A percentile compares a stretch with the other conserved stretches of the same genome.
phyloP scores from a whole-genome alignment of 1,139 yeast species.

The Meyerozyma smithsonii region DNA sequence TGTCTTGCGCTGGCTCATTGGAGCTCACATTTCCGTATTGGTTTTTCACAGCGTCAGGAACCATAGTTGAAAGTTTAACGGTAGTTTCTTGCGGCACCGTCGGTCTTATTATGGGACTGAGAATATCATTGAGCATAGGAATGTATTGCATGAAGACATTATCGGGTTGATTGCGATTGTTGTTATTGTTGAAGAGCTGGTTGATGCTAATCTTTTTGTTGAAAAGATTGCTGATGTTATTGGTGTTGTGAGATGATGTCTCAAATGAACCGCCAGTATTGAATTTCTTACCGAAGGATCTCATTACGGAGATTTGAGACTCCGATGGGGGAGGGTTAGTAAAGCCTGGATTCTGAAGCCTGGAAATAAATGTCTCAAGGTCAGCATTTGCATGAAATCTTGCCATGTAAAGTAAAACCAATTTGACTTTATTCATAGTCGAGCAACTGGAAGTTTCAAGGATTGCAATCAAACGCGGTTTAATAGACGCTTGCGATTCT shows the following conservation, averaged over 20 bases:
- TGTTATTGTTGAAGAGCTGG: slow-evolving; percentile 21
- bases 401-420: slow-evolving; percentile 68
- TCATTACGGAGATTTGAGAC: slow-evolving; percentile 29
- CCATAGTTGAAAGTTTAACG: slow-evolving; percentile 29
- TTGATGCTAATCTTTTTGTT: slow-evolving; percentile 22
- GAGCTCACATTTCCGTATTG: slow-evolving; percentile 25
- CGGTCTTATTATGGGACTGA: slow-evolving; percentile 20
- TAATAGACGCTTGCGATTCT: slow-evolving; percentile 29
- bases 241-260: slow-evolving; percentile 3
- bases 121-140: slow-evolving; percentile 60
- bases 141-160: slow-evolving; percentile 63
- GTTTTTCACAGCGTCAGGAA: slow-evolving; percentile 31
- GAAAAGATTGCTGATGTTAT: slow-evolving; percentile 19
- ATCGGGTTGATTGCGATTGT: slow-evolving; percentile 23
- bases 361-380: slow-evolving; percentile 20
- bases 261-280: not conserved
- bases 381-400: slow-evolving; percentile 43
- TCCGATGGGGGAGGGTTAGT: slow-evolving; percentile 29
- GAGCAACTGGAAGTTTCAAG: slow-evolving; percentile 23
- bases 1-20: slow-evolving; percentile 55
- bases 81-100: slow-evolving; percentile 8
- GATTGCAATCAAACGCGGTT: slow-evolving; percentile 21
- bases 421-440: slow-evolving; percentile 33
- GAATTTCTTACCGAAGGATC: slow-evolving; percentile 25
- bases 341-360: slow-evolving; percentile 25